Base-by-base conservation (phyloP, 1,139 yeast species). In the Suhomyces yuchorum region DNA sequence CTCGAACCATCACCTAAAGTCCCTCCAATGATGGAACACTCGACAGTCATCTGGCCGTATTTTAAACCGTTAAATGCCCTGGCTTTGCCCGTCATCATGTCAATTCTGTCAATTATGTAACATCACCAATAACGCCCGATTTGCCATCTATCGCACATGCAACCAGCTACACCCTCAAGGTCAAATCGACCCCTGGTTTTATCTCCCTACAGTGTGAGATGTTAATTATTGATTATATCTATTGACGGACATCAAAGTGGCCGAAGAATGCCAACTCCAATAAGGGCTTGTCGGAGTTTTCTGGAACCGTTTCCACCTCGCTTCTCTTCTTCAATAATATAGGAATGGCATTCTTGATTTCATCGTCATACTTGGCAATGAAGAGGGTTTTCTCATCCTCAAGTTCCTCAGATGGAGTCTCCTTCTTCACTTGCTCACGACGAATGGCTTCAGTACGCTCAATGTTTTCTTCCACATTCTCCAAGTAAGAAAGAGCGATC, bases 231-330 rank as follows among this genome's bases (percentile, higher is more conserved):
- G 19, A 11, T 26, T 26, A 11, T 26, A 6, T 30, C 34, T 30
- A 30, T 30, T 14, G 9, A 30, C 34, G 34, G 11, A 38, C 23
- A 26, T 38, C 41, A 11, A 19, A 15, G 32, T 26, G 28, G 9
- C 41, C 22, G 17, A 38, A 38, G n/a, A 38, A 38, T 5, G 41
- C 41, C 33, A 38, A 28, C 8, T 38, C 41, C 34, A 38, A 38
- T 14, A 26, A 3, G 11, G 41, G 34, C 9, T 38, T 18, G 23
- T 26, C 22, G 18, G 34, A 17, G 4, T 37, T 22, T 15, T 23
- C 39, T 9, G 41, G 41, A 11, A 38, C 34, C 6, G 41, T 38
- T 30, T 24, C 41, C 11, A 38, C 34, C 5, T 26, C 11, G 23
- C 17, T n/a, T 18, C 24, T 28, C 33, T 28, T 28, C 34, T 38